Evolutionary conservation across 208 protist species (phyloP).

Genomic region (Crithidia bombi): DNA sequence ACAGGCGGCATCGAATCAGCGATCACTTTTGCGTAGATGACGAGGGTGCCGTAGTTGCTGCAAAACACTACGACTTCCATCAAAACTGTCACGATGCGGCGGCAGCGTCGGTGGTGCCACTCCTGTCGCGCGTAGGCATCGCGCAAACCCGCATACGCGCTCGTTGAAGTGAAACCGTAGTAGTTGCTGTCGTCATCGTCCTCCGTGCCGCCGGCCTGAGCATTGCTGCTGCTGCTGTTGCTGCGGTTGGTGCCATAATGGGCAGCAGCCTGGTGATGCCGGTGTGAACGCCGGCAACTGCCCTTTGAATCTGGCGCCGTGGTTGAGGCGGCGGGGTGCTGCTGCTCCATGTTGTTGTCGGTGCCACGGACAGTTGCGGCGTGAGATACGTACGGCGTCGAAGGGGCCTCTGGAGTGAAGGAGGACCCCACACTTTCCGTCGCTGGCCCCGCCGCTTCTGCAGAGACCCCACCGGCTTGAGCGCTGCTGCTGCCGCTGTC

Average conservation of each 20-base stretch:
- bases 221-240: neutral
- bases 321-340: too few relatives aligned
- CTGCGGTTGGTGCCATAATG: too few relatives aligned
- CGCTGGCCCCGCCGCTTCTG: too few relatives aligned
- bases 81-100: slow-evolving; percentile 52
- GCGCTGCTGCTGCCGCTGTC: neutral
- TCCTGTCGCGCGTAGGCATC: slow-evolving; percentile 39
- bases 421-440: too few relatives aligned
- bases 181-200: neutral
- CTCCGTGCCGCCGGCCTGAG: neutral
- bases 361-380: too few relatives aligned
- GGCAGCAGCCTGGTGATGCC: neutral
- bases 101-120: slow-evolving; percentile 41
- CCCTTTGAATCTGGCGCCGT: neutral
- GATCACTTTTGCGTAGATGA: slow-evolving; percentile 78
- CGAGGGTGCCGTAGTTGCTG: slow-evolving; percentile 72
- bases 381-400: too few relatives aligned
- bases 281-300: neutral
- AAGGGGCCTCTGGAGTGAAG: too few relatives aligned
- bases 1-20: slow-evolving; percentile 73
- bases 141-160: slow-evolving; percentile 18
- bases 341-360: too few relatives aligned
- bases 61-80: slow-evolving; percentile 70
- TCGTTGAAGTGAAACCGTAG: neutral
- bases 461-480: too few relatives aligned